phyloP scores from a whole-genome alignment of 1,284 basidiomycete species.

The Chiua sp. region DNA sequence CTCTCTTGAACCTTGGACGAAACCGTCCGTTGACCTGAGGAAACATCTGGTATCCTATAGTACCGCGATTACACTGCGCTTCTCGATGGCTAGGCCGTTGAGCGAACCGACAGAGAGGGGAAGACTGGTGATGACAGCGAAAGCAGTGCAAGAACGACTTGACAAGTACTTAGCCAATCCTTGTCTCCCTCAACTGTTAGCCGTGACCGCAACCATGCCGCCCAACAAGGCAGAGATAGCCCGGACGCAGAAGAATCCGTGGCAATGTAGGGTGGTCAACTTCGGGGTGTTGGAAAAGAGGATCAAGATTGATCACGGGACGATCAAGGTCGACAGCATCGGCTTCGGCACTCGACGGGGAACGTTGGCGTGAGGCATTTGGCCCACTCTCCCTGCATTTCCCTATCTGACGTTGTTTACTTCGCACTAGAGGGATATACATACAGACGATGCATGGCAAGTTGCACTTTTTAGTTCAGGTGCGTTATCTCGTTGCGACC shows the following conservation, averaged over 20 bases:
- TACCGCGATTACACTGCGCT: background rate
- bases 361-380: background rate
- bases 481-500: background rate
- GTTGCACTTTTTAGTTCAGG: background rate
- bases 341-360: background rate
- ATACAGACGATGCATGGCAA: background rate
- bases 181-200: background rate
- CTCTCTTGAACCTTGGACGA: background rate
- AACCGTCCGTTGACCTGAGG: background rate
- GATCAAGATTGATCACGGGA: background rate
- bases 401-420: background rate
- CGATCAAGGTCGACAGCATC: background rate
- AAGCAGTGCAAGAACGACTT: too few species aligned
- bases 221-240: background rate
- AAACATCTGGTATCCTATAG: background rate
- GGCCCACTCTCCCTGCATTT: too few species aligned
- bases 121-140: background rate
- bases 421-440: background rate
- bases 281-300: background rate
- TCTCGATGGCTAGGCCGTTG: background rate
- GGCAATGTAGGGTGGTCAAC: background rate
- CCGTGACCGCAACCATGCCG: background rate
- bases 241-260: background rate
- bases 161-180: background rate
- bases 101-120: background rate